These are phyloP conservation scores for Batrachochytrium dendrobatidis DNA, from an alignment of 371 early-diverging fungal genomes.

Conservation along the genomic window DNA sequence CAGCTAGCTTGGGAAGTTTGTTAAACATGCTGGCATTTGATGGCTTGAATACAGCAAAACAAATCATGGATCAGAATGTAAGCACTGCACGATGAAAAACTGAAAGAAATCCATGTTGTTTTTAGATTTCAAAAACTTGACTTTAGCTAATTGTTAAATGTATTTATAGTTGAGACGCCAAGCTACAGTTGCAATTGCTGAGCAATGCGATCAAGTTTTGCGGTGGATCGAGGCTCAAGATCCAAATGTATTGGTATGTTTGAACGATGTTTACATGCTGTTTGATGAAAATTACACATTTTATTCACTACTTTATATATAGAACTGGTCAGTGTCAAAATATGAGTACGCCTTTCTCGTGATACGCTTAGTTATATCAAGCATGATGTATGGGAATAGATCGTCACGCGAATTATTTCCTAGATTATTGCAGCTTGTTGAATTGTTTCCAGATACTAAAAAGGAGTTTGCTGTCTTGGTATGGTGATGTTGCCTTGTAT, in stretches of 20 bases:
- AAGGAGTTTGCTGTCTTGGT: conserved; percentile 12
- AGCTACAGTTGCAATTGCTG: conserved; percentile 27
- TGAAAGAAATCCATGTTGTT: neutral
- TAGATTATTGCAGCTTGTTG: conserved; percentile 58
- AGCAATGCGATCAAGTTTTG: conserved; percentile 37
- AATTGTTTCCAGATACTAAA: conserved; percentile 41
- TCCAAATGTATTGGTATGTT: neutral
- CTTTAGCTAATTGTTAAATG: neutral
- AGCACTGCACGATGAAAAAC: neutral
- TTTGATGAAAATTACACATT: too few species aligned
- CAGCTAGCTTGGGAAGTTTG: neutral
- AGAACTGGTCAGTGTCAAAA: too few species aligned
- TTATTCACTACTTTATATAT: too few species aligned
- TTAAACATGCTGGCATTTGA: neutral
- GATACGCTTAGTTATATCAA: too few species aligned
- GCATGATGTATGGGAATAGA: too few species aligned
- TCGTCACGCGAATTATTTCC: conserved; percentile 63
- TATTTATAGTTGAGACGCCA: neutral
- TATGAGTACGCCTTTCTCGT: too few species aligned
- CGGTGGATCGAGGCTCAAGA: conserved; percentile 23
- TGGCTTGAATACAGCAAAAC: neutral
- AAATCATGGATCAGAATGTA: neutral
- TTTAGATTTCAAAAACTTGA: neutral
- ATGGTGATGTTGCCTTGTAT: neutral
- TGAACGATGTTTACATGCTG: too few species aligned